These are phyloP conservation scores for Phaffomyces antillensis DNA, from an alignment of 805 yeast species.

Conservation along the genomic window DNA sequence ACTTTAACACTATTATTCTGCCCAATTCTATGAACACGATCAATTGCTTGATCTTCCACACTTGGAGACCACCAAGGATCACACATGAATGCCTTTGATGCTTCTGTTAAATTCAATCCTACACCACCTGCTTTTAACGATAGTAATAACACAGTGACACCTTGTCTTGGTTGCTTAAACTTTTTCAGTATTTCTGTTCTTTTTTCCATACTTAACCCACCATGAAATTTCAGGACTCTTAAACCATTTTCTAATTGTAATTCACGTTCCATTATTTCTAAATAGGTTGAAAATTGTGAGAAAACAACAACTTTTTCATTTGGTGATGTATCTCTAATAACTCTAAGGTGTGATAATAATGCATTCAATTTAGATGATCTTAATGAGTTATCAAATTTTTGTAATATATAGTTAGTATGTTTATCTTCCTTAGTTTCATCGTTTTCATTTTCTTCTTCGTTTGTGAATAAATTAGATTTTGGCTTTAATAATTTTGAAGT, in stretches of 20 bases:
- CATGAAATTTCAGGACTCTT: constrained; percentile 69
- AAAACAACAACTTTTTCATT: constrained; percentile 79
- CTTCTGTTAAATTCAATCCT: constrained; percentile 80
- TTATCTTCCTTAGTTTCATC: constrained; percentile 20
- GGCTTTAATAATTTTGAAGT: constrained; percentile 34
- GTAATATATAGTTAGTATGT: constrained; percentile 6
- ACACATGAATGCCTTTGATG: constrained; percentile 81
- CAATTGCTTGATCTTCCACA: constrained; percentile 86
- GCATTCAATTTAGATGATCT: constrained; percentile 73
- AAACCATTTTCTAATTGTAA: constrained; percentile 43
- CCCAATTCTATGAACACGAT: constrained; percentile 86
- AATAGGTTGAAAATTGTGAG: constrained; percentile 80
- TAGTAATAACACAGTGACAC: constrained; percentile 47
- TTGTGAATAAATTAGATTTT: constrained; percentile 9
- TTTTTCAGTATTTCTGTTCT: constrained; percentile 53
- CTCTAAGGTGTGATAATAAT: constrained; percentile 49
- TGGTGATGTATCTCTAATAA: constrained; percentile 45
- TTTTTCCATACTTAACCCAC: constrained; percentile 60
- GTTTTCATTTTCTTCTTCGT: constrained; percentile 19
- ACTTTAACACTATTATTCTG: constrained; percentile 69
- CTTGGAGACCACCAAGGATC: constrained; percentile 99
- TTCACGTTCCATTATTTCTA: constrained; percentile 68
- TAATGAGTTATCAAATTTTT: constrained; percentile 22
- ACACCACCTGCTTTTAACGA: constrained; percentile 93
- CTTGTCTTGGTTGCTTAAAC: constrained; percentile 36